Evolutionary conservation across 2,329 filamentous ascomycete genomes (phyloP), one percentile per base, ranked within the genome.

Genomic region (Aspergillus flavus): DNA sequence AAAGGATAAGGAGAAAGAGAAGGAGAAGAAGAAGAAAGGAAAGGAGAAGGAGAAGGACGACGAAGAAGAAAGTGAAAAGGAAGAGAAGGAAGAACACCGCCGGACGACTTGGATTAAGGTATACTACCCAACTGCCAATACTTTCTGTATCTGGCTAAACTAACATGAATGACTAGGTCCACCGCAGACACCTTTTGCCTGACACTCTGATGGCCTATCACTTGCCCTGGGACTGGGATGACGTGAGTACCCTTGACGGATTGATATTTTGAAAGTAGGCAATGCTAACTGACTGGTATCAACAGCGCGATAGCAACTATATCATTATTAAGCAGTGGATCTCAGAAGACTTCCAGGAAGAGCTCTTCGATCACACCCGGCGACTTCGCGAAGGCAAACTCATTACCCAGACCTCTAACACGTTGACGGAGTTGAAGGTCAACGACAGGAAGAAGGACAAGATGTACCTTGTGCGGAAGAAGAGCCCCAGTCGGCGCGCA

Each of bases 261-360:
- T 19, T 26, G 2, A 34, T 21, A 9, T 53, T 3, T 43, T 14
- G 19, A 1, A 41, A 7, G 23, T 23, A 30, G 54, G 58, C 12
- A 45, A 61, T 34, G 48, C 61, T 54, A 57, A 61, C 61, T 32
- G 19, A 54, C 46, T 10, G 39, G 39, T 53, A 36, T 34, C 46
- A 50, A 46, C 58, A 82, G 80, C 69, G 68, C 57, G 89, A 93
- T 71, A 84, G 86, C 21, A 87, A 90, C 54, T 93, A 87, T 69
- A 81, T 93, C 61, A 77, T 94, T 63, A 90, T 93, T 78, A 91
- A 90, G 77, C 84, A 87, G 61, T 91, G 87, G 87, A 87, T 93
- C 58, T 85, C 87, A 4, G 88, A 92, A 69, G 85, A 86, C 65
- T 86, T 92, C 73, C 91, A 92, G 71, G 86, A 92, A 63, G 81